These are phyloP conservation scores for Claviceps pusilla DNA, from an alignment of 2,329 filamentous ascomycete species.

Conservation along the genomic window DNA sequence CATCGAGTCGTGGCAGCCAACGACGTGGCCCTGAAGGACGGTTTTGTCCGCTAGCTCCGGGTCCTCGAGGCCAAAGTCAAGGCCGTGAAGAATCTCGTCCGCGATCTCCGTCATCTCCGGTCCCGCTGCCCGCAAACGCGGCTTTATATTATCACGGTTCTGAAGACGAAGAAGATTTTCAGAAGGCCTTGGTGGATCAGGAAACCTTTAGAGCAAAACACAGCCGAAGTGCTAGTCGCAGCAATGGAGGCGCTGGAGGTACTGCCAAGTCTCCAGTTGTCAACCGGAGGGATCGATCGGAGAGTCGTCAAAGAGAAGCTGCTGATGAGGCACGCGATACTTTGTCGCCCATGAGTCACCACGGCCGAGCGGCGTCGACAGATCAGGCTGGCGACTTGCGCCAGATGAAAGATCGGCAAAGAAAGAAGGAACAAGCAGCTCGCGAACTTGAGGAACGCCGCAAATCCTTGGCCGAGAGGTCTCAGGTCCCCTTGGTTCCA, in stretches of 20 bases:
- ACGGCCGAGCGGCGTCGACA: slow-evolving; percentile 25
- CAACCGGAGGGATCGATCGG: slow-evolving; percentile 22
- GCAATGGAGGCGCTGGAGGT: slow-evolving; percentile 4
- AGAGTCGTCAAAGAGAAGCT: slow-evolving; percentile 22
- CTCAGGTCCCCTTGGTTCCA: slow-evolving; percentile 65
- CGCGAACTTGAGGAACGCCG: slow-evolving; percentile 80
- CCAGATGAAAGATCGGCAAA: slow-evolving; percentile 41
- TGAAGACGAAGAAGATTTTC: slow-evolving; percentile 51
- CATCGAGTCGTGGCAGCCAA: slow-evolving; percentile 34
- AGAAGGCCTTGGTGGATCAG: slow-evolving; percentile 35
- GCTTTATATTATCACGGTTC: slow-evolving; percentile 26
- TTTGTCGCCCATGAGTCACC: slow-evolving; percentile 16
- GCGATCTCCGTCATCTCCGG: slow-evolving; percentile 65
- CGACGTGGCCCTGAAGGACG: slow-evolving; percentile 32
- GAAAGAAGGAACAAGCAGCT: slow-evolving; percentile 61
- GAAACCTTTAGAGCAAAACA: slow-evolving; percentile 42
- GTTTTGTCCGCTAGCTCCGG: slow-evolving; percentile 25
- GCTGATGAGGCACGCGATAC: slow-evolving; percentile 19
- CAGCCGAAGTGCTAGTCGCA: slow-evolving; percentile 34
- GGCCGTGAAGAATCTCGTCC: slow-evolving; percentile 39
- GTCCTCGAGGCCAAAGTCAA: slow-evolving; percentile 47
- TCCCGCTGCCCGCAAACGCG: slow-evolving; percentile 50
- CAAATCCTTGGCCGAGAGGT: slow-evolving; percentile 65
- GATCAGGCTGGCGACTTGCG: slow-evolving; percentile 39
- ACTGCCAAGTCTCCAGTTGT: slow-evolving; percentile 19